phyloP scores from a whole-genome alignment of 208 protist genomes.

The Jaenimonas drosophilae region DNA sequence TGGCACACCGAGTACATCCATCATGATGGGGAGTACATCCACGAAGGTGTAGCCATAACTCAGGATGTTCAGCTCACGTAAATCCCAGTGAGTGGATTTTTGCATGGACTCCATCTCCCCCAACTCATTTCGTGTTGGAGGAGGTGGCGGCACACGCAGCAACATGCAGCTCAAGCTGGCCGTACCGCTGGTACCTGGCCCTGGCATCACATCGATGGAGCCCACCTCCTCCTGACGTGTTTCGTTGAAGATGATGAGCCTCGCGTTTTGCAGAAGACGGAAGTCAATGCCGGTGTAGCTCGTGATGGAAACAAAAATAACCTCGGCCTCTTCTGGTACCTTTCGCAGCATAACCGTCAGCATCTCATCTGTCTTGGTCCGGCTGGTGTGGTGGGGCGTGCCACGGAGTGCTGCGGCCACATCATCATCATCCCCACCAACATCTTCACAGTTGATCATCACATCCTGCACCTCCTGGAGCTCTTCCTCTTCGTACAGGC shows the following conservation, averaged over 20 bases:
- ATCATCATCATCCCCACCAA: conserved; percentile 14
- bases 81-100: conserved; percentile 37
- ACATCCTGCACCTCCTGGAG: conserved; percentile 39
- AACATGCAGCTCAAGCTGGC: conserved; percentile 63
- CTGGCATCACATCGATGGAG: conserved; percentile 35
- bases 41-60: conserved; percentile 74
- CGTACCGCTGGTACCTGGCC: conserved; percentile 49
- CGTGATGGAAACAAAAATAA: conserved; percentile 64
- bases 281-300: conserved; percentile 76
- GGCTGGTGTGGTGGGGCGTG: conserved; percentile 4
- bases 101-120: background rate
- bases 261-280: conserved; percentile 21
- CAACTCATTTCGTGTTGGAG: background rate
- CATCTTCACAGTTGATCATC: conserved; percentile 17
- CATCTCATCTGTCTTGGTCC: conserved; percentile 62
- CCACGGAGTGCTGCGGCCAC: conserved; percentile 6
- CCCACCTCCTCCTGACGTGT: conserved; percentile 48
- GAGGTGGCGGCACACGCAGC: conserved; percentile 23
- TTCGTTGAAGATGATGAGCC: conserved; percentile 54
- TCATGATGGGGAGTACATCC: conserved; percentile 63
- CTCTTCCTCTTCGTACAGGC: conserved; percentile 63
- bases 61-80: conserved; percentile 71
- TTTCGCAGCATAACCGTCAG: conserved; percentile 69
- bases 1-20: conserved; percentile 51
- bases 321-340: conserved; percentile 50